Conservation (phyloP, 305 asterid species). For the Salvia sclarea region DNA sequence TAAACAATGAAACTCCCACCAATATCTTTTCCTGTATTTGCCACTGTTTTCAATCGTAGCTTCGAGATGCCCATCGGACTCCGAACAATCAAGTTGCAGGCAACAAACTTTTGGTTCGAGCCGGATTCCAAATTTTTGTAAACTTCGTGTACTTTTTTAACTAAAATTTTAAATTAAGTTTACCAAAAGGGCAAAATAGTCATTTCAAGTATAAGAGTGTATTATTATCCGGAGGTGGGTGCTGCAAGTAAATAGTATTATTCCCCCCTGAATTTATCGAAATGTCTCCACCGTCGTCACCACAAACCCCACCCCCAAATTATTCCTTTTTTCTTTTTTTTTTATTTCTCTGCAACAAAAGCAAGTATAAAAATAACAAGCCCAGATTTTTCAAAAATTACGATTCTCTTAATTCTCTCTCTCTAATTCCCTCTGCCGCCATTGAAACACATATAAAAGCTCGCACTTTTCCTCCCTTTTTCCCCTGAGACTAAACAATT, state of each 20-base stretch:
- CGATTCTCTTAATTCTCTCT: no score
- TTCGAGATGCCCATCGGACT: no score
- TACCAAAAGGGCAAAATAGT: conserved; percentile 21
- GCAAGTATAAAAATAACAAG: conserved; percentile 14
- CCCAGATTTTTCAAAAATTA: conserved; percentile 31
- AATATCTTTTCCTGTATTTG: no score
- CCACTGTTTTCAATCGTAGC: no score
- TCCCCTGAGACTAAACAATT: neutral
- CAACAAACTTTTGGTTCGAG: no score
- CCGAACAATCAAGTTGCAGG: no score
- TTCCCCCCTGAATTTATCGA: conserved; percentile 33
- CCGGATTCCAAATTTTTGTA: no score
- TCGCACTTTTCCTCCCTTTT: conserved; percentile 28
- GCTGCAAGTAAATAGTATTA: conserved; percentile 22
- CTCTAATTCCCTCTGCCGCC: no score
- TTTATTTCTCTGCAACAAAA: conserved; percentile 12
- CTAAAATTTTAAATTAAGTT: no score
- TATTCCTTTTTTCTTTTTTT: no score
- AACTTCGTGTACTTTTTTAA: no score
- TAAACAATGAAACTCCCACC: no score
- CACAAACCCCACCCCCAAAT: neutral
- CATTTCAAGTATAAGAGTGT: neutral
- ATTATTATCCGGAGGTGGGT: neutral
- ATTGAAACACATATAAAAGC: conserved; percentile 28
- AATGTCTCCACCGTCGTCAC: conserved; percentile 28